Conservation (phyloP, 345 rosid genomes). For the Nephelium lappaceum region DNA sequence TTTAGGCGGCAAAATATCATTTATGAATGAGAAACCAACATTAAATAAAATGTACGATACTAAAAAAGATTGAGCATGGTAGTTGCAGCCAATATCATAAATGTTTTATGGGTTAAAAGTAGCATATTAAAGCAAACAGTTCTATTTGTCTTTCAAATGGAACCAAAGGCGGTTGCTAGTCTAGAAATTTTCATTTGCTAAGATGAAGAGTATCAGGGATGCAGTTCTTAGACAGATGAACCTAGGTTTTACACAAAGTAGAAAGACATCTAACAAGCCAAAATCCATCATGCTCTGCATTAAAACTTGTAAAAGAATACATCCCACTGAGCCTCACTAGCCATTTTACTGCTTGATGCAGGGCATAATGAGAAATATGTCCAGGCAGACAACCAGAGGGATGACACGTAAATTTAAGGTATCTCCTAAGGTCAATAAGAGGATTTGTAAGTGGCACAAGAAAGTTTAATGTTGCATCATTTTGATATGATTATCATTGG, state of each 20-base stretch:
- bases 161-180: neutral
- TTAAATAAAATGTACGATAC: neutral
- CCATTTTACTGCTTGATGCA: too few species aligned
- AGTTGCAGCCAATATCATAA: neutral
- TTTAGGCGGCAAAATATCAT: neutral
- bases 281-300: too few species aligned
- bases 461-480: neutral
- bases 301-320: too few species aligned
- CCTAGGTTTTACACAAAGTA: too few species aligned
- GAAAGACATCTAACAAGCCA: too few species aligned
- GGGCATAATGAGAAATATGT: too few species aligned
- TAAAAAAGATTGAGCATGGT: neutral
- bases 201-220: neutral
- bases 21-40: neutral
- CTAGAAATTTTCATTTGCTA: neutral
- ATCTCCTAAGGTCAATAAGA: neutral
- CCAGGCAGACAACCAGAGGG: too few species aligned
- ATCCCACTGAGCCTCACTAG: too few species aligned
- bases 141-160: neutral
- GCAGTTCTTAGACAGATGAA: too few species aligned
- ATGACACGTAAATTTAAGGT: neutral
- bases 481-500: too few species aligned
- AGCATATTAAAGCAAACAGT: neutral
- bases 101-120: too few species aligned
- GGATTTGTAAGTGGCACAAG: neutral